Conservation (phyloP, 2,329 filamentous ascomycete species). For the Escovopsis sp. region DNA sequence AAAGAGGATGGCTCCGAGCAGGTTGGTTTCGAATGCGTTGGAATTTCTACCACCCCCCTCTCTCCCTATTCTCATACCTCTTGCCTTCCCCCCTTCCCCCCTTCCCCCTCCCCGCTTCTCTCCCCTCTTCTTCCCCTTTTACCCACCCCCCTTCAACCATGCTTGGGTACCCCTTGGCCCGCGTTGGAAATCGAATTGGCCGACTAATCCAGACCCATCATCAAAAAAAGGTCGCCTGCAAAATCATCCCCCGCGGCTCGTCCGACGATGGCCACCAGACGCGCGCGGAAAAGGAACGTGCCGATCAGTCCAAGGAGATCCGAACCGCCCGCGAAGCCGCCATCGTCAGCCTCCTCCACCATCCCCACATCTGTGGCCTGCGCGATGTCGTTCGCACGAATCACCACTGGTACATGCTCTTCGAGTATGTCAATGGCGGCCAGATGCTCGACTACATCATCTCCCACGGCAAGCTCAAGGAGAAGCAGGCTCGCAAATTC, state of each 20-base stretch:
- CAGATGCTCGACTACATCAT: conserved; percentile 99
- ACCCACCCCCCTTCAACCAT: too few species aligned
- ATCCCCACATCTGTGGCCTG: conserved; percentile 92
- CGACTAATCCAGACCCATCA: too few species aligned
- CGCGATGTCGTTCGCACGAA: conserved; percentile 89
- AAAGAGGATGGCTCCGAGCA: conserved; percentile 84
- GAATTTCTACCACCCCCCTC: conserved; percentile 2
- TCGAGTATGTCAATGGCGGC: conserved; percentile 95
- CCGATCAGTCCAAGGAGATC: conserved; percentile 93
- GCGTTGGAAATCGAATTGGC: too few species aligned
- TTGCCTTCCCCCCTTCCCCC: background rate
- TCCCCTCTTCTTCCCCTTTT: too few species aligned
- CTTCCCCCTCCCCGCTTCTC: background rate
- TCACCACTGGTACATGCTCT: conserved; percentile 99
- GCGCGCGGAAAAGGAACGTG: conserved; percentile 64
- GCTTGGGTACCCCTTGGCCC: too few species aligned
- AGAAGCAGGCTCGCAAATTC: conserved; percentile 96
- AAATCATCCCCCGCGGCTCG: conserved; percentile 86
- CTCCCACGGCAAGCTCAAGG: conserved; percentile 90
- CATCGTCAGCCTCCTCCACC: conserved; percentile 85
- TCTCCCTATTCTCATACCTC: conserved; percentile 3
- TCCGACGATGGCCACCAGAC: conserved; percentile 68
- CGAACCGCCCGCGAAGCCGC: conserved; percentile 88
- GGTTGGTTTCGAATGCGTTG: conserved; percentile 42
- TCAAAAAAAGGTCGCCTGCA: conserved; percentile 63